Evolutionary conservation across 2,329 filamentous ascomycete genomes (phyloP).

Genomic region (Sclerotinia minor): DNA sequence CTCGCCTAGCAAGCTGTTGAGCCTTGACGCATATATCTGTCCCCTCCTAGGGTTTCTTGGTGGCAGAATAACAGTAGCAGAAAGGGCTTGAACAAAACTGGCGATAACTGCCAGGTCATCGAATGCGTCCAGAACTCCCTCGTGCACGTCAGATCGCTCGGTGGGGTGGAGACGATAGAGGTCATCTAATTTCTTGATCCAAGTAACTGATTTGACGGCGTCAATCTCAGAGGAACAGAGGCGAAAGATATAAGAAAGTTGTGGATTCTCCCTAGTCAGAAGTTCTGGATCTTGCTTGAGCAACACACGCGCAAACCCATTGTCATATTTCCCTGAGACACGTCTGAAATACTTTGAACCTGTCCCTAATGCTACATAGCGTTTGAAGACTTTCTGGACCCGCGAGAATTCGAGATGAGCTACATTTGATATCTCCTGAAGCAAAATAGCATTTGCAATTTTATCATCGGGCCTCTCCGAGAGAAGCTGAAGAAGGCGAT

Average conservation of each 20-base stretch:
- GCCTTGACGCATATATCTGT: slow-evolving; percentile 43
- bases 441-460: slow-evolving; percentile 41
- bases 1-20: slow-evolving; percentile 43
- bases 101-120: slow-evolving; percentile 45
- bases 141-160: slow-evolving; percentile 43
- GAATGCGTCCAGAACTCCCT: slow-evolving; percentile 43
- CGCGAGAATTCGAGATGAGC: slow-evolving; percentile 48
- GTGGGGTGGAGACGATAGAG: slow-evolving; percentile 43
- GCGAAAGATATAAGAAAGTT: slow-evolving; percentile 48
- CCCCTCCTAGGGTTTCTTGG: slow-evolving; percentile 45
- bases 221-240: slow-evolving; percentile 47
- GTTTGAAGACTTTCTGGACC: slow-evolving; percentile 45
- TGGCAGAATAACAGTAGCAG: slow-evolving; percentile 43
- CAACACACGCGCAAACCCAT: slow-evolving; percentile 42
- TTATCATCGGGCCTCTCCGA: slow-evolving; percentile 36
- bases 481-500: slow-evolving; percentile 41
- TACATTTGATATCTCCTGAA: slow-evolving; percentile 50
- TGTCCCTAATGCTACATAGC: slow-evolving; percentile 43
- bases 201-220: slow-evolving; percentile 43
- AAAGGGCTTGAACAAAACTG: slow-evolving; percentile 46
- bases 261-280: slow-evolving; percentile 44
- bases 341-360: slow-evolving; percentile 49
- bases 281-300: slow-evolving; percentile 48
- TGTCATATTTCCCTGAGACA: slow-evolving; percentile 43
- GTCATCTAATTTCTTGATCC: slow-evolving; percentile 46